phyloP scores from a whole-genome alignment of 2,329 filamentous ascomycete genomes.

The Cordyceps pruinosa region DNA sequence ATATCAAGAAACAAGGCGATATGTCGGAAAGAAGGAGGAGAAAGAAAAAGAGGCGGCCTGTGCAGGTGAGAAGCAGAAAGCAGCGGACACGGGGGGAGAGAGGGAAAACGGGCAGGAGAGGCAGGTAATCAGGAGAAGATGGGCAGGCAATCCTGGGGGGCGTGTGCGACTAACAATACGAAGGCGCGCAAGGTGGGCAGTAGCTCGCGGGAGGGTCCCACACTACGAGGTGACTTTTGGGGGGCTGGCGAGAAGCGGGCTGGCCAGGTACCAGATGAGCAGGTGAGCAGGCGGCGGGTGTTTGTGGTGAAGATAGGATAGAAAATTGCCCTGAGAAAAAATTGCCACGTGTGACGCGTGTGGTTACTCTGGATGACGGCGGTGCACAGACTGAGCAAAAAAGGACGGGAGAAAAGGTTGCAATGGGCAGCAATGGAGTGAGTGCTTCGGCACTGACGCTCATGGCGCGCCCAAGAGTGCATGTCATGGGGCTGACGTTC shows the following conservation, averaged over 20 bases:
- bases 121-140: slow-evolving; percentile 9
- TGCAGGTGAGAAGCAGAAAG: slow-evolving; percentile 5
- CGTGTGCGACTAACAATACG: slow-evolving; percentile 9
- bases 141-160: background rate
- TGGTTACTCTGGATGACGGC: background rate
- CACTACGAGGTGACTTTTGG: slow-evolving; percentile 5
- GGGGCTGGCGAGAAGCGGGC: background rate
- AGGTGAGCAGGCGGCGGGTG: no score
- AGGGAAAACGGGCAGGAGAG: slow-evolving; percentile 2
- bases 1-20: background rate
- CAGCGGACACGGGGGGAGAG: background rate
- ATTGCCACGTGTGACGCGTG: no score
- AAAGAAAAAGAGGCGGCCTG: background rate
- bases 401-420: background rate
- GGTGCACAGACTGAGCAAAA: background rate
- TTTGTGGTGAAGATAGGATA: background rate
- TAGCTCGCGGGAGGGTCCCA: background rate
- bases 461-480: slow-evolving; percentile 7
- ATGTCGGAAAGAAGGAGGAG: background rate
- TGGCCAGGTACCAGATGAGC: slow-evolving; percentile 2
- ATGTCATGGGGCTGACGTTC: background rate
- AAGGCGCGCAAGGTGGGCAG: background rate
- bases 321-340: no score
- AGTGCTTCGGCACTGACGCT: slow-evolving; percentile 5
- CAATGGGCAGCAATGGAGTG: background rate